Conservation (phyloP, 2,329 filamentous ascomycete species). For the Hypoxylon sp. region DNA sequence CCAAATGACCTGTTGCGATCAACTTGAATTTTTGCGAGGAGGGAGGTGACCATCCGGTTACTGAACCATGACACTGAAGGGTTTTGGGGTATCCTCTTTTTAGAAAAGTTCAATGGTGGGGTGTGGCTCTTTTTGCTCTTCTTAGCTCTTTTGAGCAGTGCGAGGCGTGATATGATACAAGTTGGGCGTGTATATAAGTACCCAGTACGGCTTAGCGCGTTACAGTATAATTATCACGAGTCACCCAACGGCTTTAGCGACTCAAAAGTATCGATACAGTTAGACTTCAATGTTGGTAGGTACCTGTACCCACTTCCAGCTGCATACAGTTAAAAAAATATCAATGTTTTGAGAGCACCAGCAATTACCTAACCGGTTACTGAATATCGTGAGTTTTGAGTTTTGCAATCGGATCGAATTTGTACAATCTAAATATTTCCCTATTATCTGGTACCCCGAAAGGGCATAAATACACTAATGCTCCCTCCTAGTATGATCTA, state of each 20-base stretch:
- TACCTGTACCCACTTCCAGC: too few relatives aligned
- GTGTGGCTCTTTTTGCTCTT: slow-evolving; percentile 30
- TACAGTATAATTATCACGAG: not conserved
- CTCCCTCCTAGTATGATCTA: too few relatives aligned
- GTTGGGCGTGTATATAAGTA: slow-evolving; percentile 1
- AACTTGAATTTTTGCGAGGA: slow-evolving; percentile 36
- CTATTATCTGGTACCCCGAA: too few relatives aligned
- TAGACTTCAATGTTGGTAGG: too few relatives aligned
- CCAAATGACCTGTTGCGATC: slow-evolving; percentile 31
- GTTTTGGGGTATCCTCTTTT: slow-evolving; percentile 34
- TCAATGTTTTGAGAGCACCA: too few relatives aligned
- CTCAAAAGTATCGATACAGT: not conserved
- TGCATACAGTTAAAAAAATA: too few relatives aligned
- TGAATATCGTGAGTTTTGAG: too few relatives aligned
- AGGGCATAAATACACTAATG: too few relatives aligned
- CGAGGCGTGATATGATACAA: slow-evolving; percentile 27
- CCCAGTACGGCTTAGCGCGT: not conserved
- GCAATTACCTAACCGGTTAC: too few relatives aligned
- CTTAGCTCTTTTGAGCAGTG: slow-evolving; percentile 40
- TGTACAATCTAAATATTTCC: too few relatives aligned
- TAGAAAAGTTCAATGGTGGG: slow-evolving; percentile 42
- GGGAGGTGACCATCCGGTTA: slow-evolving; percentile 36
- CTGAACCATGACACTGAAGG: slow-evolving; percentile 41
- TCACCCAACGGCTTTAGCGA: not conserved
- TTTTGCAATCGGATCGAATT: too few relatives aligned